phyloP scores from a whole-genome alignment of 1,284 basidiomycete species.

The Stygiomarasmius scandens region DNA sequence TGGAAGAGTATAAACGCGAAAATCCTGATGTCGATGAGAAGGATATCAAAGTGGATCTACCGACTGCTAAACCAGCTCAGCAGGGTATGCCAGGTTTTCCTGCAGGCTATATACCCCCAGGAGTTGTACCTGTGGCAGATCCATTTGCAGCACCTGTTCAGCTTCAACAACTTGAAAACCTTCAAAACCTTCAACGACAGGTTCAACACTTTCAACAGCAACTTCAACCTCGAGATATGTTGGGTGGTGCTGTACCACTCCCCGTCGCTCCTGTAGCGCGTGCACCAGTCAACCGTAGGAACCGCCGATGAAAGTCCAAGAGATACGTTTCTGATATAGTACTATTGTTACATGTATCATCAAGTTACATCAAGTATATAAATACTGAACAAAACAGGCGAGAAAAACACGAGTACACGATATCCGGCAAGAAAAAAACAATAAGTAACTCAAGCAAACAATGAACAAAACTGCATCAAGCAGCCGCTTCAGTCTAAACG shows the following conservation, averaged over 20 bases:
- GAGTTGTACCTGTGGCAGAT: background rate
- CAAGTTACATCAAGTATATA: background rate
- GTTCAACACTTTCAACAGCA: too few relatives aligned
- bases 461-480: too few relatives aligned
- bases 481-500: background rate
- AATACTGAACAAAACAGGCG: background rate
- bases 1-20: constrained; percentile 56
- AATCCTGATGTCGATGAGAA: constrained; percentile 60
- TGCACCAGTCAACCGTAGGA: too few relatives aligned
- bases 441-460: too few relatives aligned
- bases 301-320: background rate
- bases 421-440: background rate
- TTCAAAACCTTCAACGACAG: too few relatives aligned
- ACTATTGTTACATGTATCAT: background rate
- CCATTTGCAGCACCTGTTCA: background rate
- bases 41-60: constrained; percentile 60
- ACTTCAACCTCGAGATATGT: too few relatives aligned
- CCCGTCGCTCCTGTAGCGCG: too few relatives aligned
- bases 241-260: too few relatives aligned
- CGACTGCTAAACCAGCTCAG: constrained; percentile 30
- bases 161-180: too few relatives aligned
- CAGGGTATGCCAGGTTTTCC: constrained; percentile 1
- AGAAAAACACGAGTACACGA: background rate
- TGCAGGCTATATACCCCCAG: constrained; percentile 4
- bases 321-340: background rate